Evolutionary conservation across 208 protist genomes (phyloP).

Genomic region (Trichomonas tenax): DNA sequence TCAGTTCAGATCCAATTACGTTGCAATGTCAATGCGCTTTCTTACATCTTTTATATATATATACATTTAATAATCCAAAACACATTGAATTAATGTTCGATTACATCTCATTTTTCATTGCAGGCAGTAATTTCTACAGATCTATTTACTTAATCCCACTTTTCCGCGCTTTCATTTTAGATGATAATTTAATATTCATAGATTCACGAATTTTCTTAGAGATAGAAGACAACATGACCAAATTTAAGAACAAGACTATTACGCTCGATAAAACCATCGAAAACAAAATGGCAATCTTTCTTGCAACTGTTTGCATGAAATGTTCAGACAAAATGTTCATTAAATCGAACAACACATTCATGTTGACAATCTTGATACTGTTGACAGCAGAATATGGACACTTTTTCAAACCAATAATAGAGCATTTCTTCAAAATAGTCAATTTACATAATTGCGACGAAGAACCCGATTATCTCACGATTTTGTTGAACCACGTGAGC

Average conservation of each 20-base stretch:
- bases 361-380: neutral
- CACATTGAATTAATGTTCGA: neutral
- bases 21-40: neutral
- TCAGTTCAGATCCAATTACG: neutral
- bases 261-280: neutral
- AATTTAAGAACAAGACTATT: neutral
- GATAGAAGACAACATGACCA: neutral
- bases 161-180: neutral
- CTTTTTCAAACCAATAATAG: neutral
- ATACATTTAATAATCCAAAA: neutral
- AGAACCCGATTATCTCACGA: neutral
- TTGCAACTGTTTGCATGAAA: neutral
- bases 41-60: neutral
- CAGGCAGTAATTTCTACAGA: neutral
- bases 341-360: neutral
- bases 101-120: neutral
- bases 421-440: neutral
- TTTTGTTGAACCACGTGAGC: neutral
- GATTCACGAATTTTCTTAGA: neutral
- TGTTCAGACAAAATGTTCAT: neutral
- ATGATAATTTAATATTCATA: neutral
- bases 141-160: neutral
- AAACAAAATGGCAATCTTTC: neutral
- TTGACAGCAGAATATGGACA: neutral
- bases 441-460: neutral